phyloP scores from a whole-genome alignment of 345 rosid species.

The Leavenworthia alabamica region DNA sequence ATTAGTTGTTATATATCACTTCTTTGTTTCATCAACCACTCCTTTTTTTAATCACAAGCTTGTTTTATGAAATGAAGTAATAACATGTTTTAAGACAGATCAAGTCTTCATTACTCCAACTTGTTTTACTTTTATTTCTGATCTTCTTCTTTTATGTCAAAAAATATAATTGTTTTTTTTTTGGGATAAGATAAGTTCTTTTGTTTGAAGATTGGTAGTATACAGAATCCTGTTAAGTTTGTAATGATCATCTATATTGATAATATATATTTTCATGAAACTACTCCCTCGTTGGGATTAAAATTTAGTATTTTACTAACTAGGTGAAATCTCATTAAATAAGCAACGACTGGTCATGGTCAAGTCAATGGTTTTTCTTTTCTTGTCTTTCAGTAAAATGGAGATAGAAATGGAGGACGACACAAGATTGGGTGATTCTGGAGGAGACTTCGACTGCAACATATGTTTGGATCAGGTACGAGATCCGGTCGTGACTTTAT shows the following conservation, averaged over 20 bases:
- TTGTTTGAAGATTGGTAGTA: neutral
- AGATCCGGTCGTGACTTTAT: slow-evolving; percentile 88
- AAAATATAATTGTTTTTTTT: neutral
- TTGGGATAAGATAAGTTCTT: too few species aligned
- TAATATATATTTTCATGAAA: neutral
- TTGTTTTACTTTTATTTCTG: neutral
- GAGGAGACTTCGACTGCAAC: slow-evolving; percentile 79
- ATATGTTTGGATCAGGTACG: slow-evolving; percentile 74
- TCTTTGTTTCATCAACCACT: slow-evolving; percentile 14
- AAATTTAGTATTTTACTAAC: slow-evolving; percentile 6
- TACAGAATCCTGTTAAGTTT: neutral
- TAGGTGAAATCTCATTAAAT: slow-evolving; percentile 2
- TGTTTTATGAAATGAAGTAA: neutral
- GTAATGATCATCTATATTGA: neutral
- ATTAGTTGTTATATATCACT: neutral
- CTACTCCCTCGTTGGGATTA: neutral
- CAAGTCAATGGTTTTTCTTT: neutral
- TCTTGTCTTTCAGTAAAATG: slow-evolving; percentile 20
- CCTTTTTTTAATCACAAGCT: neutral
- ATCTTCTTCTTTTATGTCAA: neutral
- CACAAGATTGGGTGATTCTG: slow-evolving; percentile 5
- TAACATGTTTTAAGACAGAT: slow-evolving; percentile 23
- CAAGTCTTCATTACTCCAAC: slow-evolving; percentile 14
- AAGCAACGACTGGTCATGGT: slow-evolving; percentile 13
- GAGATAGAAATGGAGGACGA: slow-evolving; percentile 21